Conservation (phyloP, 208 protist species). For the Trypanosoma congolense region DNA sequence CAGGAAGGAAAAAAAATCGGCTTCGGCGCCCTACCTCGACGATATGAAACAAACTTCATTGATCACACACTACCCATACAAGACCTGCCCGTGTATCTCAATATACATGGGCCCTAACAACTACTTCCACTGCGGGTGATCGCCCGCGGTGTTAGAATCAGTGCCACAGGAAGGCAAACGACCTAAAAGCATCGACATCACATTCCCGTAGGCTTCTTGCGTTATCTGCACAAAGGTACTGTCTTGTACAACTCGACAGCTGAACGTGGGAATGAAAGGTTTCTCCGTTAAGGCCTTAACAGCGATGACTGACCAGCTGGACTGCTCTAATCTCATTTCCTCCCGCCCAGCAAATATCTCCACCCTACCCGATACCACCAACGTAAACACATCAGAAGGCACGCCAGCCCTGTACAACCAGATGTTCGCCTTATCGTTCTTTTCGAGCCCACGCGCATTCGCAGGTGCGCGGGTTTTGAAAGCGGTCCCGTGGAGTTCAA, state of each 20-base stretch:
- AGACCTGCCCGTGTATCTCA: too few species aligned
- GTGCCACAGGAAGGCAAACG: background rate
- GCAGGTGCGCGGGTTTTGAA: slow-evolving; percentile 73
- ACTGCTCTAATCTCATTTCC: slow-evolving; percentile 75
- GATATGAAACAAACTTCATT: too few species aligned
- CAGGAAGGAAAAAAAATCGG: too few species aligned
- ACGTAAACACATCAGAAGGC: slow-evolving; percentile 75
- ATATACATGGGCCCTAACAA: background rate
- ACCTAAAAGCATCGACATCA: slow-evolving; percentile 28
- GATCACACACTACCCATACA: too few species aligned
- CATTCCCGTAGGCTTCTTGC: slow-evolving; percentile 45
- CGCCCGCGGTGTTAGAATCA: background rate
- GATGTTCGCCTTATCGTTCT: slow-evolving; percentile 82
- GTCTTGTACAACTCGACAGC: slow-evolving; percentile 85
- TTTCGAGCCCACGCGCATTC: slow-evolving; percentile 65
- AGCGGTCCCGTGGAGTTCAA: slow-evolving; percentile 51
- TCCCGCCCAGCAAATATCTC: slow-evolving; percentile 85
- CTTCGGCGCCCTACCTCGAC: too few species aligned
- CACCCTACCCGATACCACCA: slow-evolving; percentile 79
- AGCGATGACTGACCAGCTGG: slow-evolving; percentile 81
- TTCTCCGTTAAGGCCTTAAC: slow-evolving; percentile 54
- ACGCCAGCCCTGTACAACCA: slow-evolving; percentile 86
- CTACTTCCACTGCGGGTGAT: background rate
- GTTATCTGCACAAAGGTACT: slow-evolving; percentile 83
- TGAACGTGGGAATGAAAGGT: slow-evolving; percentile 76